Base-by-base conservation (phyloP, 495 filamentous ascomycete genomes). In the Penicillium canescens region DNA sequence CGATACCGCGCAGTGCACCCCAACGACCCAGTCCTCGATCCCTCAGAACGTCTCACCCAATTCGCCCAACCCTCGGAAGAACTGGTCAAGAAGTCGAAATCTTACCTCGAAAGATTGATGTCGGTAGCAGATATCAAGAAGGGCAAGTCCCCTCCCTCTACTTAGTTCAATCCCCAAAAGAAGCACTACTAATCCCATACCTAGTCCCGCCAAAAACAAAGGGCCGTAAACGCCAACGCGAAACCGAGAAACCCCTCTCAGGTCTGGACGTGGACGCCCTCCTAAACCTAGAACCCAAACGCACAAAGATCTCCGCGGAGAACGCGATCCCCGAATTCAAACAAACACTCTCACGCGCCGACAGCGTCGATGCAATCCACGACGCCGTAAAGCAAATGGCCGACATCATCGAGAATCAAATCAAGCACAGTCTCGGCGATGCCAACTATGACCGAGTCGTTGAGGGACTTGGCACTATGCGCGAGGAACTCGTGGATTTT, bases 271-370 rank as follows among this genome's bases (percentile, higher is more conserved):
- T 96, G 47, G 87, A 90, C 54, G 80, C 82, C 2, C 85, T 96
- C 14, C 85, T 96, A 21, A 78, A 79, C 40, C 63, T 73, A 65
- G 73, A 83, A 60, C 64, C 64, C 0, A 85, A 85, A 56, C 80
- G 74, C 9, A 62, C 72, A 36, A 86, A 82, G 51, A 92, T 99
- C 46, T 87, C 86, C 3, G 60, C 82, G 0, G 75, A 85, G 21
- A 98, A 99, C 60, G 84, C 91, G 4, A 89, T 99, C 41, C 92
- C 95, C 0, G 88, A 92, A 46, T 98, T 97, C 81, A 95, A 91
- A 62, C 90, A 93, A 70, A 81, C 83, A 18, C 76, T 98, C 13
- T 77, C 78, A 0, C 70, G 72, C 1, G 80, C 88, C 2, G 82
- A 85, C 12, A 83, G 84, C 28, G 72, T 86, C 13, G 74, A 78